Base-by-base conservation (phyloP, 352 stramenopile genomes). In the Globisporangium heterothallicum region DNA sequence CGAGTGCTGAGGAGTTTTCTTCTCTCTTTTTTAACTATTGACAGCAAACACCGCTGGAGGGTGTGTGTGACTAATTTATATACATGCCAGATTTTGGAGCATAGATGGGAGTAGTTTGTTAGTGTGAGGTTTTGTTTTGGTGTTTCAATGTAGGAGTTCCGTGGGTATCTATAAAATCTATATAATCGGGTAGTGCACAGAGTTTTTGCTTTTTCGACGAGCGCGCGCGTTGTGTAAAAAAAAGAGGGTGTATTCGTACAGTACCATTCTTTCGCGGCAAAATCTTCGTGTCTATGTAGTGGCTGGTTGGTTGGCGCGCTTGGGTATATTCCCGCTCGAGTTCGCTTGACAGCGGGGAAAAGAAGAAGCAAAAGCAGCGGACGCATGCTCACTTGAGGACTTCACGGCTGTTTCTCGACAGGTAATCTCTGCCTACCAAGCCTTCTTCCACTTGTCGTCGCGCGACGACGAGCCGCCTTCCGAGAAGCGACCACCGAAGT, bases 401-500 rank as follows among this genome's bases (percentile, higher is more conserved):
- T 42, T 32, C 47, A 27, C 30, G 38, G 59, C 38, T 14, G 44
- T 43, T 57, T 62, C 58, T 64, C 42, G 19, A 19, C 21, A 26
- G 25, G 21, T 21, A 18, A 7, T 21, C 42, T 21, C 18, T n/a
- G 49, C 47, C 40, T 59, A 66, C 59, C 59, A 66, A 30, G 56
- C 52, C 59, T 66, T 66, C 38, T 50, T 58, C 59, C 59, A 66
- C 46, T 56, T 57, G 59, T 63, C 54, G 27, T 34, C 34, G 49
- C 49, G 21, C 4, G 34, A 12, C 18, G 38, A 56, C 41, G 41
- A 46, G 8, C 58, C 42, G 36, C 65, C 67, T 29, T 75, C 71
- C n/a, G 67, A 80, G 19, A 56, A 59, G 52, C 66, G 66, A 24
- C 66, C 66, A 44, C n/a, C n/a, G n/a, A 74, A 74, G 36, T 42